Conservation (phyloP, 2,329 filamentous ascomycete genomes). For the Elsinoe batatas region DNA sequence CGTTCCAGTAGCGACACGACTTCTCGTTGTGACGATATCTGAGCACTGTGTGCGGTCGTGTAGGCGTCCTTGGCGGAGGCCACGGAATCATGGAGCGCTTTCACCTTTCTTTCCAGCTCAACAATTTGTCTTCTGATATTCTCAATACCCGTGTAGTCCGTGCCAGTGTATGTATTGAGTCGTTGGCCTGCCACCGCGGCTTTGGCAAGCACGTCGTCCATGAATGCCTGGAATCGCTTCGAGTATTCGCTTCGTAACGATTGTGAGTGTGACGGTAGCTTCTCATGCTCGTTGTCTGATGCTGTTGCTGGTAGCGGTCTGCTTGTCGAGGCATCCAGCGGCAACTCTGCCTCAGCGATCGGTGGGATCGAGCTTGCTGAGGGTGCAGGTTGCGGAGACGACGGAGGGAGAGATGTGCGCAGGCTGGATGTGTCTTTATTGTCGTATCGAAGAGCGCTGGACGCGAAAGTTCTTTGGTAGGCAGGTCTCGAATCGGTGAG, state of each 20-base stretch:
- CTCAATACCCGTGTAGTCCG: slow-evolving; percentile 80
- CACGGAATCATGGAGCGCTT: slow-evolving; percentile 52
- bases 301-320: neutral
- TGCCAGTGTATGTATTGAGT: slow-evolving; percentile 85
- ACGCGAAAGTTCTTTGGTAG: neutral
- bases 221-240: slow-evolving; percentile 58
- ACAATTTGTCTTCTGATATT: slow-evolving; percentile 70
- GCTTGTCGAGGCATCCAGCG: neutral
- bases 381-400: no score
- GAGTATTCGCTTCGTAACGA: slow-evolving; percentile 46
- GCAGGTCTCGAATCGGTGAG: neutral
- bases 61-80: slow-evolving; percentile 64
- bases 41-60: slow-evolving; percentile 70
- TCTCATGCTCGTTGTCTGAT: slow-evolving; percentile 27
- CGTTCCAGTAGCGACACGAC: slow-evolving; percentile 88
- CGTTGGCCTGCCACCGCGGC: slow-evolving; percentile 76
- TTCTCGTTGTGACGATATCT: slow-evolving; percentile 86
- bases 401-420: no score
- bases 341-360: neutral
- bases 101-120: slow-evolving; percentile 51
- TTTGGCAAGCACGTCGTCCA: slow-evolving; percentile 83
- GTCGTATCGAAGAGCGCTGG: neutral
- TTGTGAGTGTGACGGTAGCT: slow-evolving; percentile 45
- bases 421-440: no score
- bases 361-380: neutral